Conservation (phyloP, 331 rosid genomes). For the Phaseolus coccineus region DNA sequence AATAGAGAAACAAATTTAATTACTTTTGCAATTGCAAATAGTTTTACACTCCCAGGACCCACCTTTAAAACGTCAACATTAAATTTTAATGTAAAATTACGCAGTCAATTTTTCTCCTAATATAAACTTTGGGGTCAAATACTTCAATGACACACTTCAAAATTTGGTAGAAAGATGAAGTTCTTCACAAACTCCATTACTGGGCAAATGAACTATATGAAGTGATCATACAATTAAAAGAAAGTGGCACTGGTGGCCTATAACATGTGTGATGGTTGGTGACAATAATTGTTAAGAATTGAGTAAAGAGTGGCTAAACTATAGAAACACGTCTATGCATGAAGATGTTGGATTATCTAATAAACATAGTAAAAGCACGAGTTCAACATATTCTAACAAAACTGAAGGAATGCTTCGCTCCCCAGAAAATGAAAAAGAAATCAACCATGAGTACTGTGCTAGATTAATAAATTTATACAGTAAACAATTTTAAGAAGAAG, state of each 20-base stretch:
- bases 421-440: not conserved
- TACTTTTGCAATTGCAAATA: not conserved
- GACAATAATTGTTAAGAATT: not conserved
- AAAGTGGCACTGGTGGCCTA: not conserved
- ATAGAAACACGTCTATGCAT: not conserved
- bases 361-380: constrained; percentile 8
- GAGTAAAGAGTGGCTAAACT: not conserved
- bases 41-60: not conserved
- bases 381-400: not conserved
- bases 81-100: not conserved
- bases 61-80: not conserved
- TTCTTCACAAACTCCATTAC: constrained; percentile 5
- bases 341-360: not conserved
- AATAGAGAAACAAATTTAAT: constrained; percentile 17
- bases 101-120: not conserved
- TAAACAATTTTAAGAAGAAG: too few relatives aligned
- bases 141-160: constrained; percentile 11
- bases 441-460: not conserved
- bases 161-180: not conserved
- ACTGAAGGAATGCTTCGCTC: not conserved
- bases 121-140: not conserved
- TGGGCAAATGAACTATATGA: not conserved
- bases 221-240: constrained; percentile 3
- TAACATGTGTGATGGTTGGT: not conserved
- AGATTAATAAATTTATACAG: not conserved